Conservation (phyloP, 176 grass and related monocot genomes). For the Aegilops bicornis region DNA sequence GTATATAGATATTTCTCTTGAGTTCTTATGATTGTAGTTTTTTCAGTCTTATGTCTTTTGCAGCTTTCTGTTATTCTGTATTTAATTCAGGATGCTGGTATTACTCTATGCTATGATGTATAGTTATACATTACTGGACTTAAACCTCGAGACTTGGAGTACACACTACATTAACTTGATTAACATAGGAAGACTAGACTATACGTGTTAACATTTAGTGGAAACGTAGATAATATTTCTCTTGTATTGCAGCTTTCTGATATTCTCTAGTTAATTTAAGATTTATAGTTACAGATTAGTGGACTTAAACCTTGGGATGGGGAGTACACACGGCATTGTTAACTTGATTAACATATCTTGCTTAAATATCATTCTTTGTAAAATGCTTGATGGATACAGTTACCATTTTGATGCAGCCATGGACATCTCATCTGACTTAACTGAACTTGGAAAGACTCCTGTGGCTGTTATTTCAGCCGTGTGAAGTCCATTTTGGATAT, state of each 20-base stretch:
- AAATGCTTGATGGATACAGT: neutral
- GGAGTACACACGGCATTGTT: neutral
- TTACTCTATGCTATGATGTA: neutral
- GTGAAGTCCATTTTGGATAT: constrained; percentile 99
- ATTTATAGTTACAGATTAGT: neutral
- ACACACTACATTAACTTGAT: neutral
- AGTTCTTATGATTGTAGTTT: neutral
- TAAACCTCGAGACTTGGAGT: neutral
- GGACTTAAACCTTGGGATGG: neutral
- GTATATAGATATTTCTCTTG: neutral
- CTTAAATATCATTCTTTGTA: constrained; percentile 1
- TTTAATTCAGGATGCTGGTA: constrained; percentile 8
- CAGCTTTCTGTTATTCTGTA: neutral
- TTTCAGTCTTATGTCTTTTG: neutral
- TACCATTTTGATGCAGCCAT: constrained; percentile 64
- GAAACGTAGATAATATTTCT: neutral
- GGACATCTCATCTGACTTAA: constrained; percentile 94
- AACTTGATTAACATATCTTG: neutral
- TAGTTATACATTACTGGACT: neutral
- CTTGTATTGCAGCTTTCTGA: neutral
- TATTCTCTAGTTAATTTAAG: neutral
- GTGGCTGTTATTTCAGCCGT: constrained; percentile 81
- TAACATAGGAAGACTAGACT: neutral
- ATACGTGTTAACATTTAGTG: neutral
- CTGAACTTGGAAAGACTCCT: constrained; percentile 90